phyloP scores from a whole-genome alignment of 1,139 yeast species.

The Taphrina wiesneri region DNA sequence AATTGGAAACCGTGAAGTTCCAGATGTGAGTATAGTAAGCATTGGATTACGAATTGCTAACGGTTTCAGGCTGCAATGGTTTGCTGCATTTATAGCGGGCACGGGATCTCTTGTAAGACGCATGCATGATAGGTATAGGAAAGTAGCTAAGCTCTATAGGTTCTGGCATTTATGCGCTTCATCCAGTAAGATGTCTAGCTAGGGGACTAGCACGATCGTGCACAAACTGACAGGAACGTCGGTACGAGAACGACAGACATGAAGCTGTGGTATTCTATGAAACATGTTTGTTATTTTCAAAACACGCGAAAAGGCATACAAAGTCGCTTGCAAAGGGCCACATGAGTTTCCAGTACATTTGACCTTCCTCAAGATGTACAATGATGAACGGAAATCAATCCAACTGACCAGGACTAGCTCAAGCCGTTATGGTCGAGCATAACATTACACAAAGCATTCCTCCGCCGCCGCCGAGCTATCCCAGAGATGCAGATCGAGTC shows the following conservation, averaged over 20 bases:
- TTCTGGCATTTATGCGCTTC: slow-evolving; percentile 31
- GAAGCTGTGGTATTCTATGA: not conserved
- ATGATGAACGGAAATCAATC: no score
- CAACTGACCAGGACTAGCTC: not conserved
- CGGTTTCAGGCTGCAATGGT: slow-evolving; percentile 23
- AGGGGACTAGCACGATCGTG: no score
- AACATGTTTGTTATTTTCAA: not conserved
- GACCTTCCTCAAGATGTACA: no score
- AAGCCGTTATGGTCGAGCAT: not conserved
- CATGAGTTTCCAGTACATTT: no score
- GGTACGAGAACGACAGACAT: no score
- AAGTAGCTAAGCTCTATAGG: not conserved
- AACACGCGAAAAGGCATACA: not conserved
- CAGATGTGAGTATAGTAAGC: slow-evolving; percentile 4
- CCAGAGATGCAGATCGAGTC: not conserved
- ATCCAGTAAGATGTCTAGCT: slow-evolving; percentile 13
- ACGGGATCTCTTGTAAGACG: slow-evolving; percentile 17
- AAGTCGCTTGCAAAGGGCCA: not conserved
- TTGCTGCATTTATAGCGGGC: slow-evolving; percentile 31
- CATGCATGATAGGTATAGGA: not conserved
- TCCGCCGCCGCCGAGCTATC: not conserved
- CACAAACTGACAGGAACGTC: no score
- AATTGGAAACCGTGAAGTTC: slow-evolving; percentile 43
- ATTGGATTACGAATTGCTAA: not conserved
- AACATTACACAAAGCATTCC: no score